A percentile compares a stretch with the other conserved stretches of the same genome.
Conservation (phyloP, 2,329 filamentous ascomycete species). For the Aspergillus sojae region DNA sequence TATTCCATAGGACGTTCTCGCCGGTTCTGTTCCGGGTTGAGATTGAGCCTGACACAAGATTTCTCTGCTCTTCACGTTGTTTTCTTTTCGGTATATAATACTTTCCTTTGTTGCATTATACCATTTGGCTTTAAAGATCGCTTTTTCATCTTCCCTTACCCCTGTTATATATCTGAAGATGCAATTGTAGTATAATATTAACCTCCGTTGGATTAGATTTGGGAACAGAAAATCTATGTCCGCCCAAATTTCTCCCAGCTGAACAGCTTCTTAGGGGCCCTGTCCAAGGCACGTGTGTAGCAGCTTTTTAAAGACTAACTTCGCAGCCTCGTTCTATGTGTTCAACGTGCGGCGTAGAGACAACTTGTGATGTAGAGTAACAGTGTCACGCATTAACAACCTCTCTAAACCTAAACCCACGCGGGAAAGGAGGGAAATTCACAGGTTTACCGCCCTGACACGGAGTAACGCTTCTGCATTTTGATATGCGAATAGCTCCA, state of each 20-base stretch:
- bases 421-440: background rate
- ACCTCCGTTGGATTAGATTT: background rate
- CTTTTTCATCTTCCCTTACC: background rate
- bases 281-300: background rate
- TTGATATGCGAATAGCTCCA: constrained; percentile 52
- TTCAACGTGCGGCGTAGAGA: background rate
- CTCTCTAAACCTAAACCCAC: background rate
- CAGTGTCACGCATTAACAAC: background rate
- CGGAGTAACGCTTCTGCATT: constrained; percentile 56
- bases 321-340: background rate
- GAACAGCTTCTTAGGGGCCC: no score
- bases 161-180: background rate
- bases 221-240: background rate
- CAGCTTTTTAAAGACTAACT: background rate
- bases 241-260: background rate
- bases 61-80: background rate
- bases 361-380: background rate
- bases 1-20: background rate
- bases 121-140: background rate
- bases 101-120: background rate
- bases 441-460: constrained; percentile 24
- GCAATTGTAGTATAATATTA: background rate
- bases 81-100: background rate
- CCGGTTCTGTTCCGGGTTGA: background rate
- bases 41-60: no score